Evolutionary conservation across 495 filamentous ascomycete genomes (phyloP).

Genomic region (Rostrohypoxylon terebratum): DNA sequence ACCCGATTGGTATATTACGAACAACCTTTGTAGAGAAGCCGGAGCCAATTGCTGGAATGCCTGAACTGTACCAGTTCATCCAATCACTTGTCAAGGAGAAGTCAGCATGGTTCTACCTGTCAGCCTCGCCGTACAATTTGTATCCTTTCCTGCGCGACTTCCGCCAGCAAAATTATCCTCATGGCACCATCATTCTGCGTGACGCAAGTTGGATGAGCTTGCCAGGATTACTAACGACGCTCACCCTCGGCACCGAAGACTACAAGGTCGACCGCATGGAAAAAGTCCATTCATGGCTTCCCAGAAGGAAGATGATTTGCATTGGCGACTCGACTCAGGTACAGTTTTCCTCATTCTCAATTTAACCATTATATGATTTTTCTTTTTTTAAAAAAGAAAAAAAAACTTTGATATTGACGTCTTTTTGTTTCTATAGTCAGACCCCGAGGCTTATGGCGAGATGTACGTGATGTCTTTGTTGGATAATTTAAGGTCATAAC

Average conservation of each 20-base stretch:
- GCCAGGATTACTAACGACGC: slow-evolving; percentile 77
- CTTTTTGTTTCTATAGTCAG: no score
- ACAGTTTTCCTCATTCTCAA: no score
- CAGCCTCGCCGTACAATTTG: slow-evolving; percentile 93
- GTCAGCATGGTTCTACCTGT: slow-evolving; percentile 92
- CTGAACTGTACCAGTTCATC: slow-evolving; percentile 78
- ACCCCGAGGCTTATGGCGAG: slow-evolving; percentile 90
- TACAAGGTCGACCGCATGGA: slow-evolving; percentile 88
- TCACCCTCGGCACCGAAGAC: slow-evolving; percentile 83
- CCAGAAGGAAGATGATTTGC: slow-evolving; percentile 79
- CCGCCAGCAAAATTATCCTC: slow-evolving; percentile 74
- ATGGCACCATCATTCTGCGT: slow-evolving; percentile 84
- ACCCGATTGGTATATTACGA: slow-evolving; percentile 79
- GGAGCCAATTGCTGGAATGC: slow-evolving; percentile 80
- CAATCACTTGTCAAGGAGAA: slow-evolving; percentile 62
- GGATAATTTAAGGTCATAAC: background rate
- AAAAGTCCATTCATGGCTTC: slow-evolving; percentile 80
- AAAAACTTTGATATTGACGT: no score
- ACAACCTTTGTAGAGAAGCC: slow-evolving; percentile 87
- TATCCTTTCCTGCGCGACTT: slow-evolving; percentile 88
- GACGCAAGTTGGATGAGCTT: slow-evolving; percentile 91
- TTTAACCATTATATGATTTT: no score
- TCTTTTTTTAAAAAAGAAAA: no score
- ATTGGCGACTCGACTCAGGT: slow-evolving; percentile 89
- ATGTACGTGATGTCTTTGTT: slow-evolving; percentile 58